A percentile compares a stretch with the other conserved stretches of the same genome.
Conservation (phyloP, 805 yeast genomes). For the Monosporozyma unispora region DNA sequence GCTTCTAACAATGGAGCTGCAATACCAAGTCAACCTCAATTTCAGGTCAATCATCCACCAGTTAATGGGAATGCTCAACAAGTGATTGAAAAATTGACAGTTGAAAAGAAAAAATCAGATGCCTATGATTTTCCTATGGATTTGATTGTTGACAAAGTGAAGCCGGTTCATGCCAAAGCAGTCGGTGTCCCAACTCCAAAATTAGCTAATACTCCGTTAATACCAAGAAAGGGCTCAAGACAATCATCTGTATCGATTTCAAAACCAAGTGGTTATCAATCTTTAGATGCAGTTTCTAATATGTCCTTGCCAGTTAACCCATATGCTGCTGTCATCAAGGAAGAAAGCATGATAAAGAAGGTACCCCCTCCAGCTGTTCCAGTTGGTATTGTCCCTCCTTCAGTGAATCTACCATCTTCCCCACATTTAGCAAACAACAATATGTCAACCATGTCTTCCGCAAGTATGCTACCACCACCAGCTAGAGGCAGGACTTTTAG, state of each 20-base stretch:
- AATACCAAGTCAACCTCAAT: neutral
- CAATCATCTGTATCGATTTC: neutral
- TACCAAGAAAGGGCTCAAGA: slow-evolving; percentile 1
- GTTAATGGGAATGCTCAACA: slow-evolving; percentile 7
- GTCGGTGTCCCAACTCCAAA: slow-evolving; percentile 21
- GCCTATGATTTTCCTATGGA: slow-evolving; percentile 68
- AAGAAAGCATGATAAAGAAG: neutral
- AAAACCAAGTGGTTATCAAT: neutral
- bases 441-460: neutral
- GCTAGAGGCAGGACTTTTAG: slow-evolving; percentile 1
- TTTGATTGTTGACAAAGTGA: slow-evolving; percentile 35
- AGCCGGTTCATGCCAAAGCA: slow-evolving; percentile 32
- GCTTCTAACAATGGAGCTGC: neutral
- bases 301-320: slow-evolving; percentile 6
- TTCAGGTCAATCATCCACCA: neutral
- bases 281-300: neutral
- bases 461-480: neutral
- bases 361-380: slow-evolving; percentile 1
- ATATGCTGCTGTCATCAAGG: slow-evolving; percentile 9
- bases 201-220: slow-evolving; percentile 6
- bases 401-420: slow-evolving; percentile 4
- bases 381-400: slow-evolving; percentile 9
- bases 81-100: slow-evolving; percentile 30
- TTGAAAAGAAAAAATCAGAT: slow-evolving; percentile 55
- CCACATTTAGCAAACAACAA: neutral